Evolutionary conservation across 2,329 filamentous ascomycete genomes (phyloP), one percentile per base, ranked within the genome.

Genomic region (Aureobasidium sp.): DNA sequence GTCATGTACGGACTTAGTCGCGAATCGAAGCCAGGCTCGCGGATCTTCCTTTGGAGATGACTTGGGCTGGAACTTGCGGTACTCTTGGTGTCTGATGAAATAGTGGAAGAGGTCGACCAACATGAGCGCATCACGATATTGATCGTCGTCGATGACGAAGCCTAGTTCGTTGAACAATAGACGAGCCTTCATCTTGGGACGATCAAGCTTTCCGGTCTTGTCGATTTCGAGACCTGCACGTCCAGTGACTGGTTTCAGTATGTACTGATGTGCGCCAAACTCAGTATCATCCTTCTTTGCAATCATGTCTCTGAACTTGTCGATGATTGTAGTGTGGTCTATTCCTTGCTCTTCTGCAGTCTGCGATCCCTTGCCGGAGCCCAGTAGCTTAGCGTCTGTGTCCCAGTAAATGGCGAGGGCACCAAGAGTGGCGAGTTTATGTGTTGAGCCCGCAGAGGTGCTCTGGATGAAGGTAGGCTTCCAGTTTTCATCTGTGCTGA

Each of bases 41-140:
- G 94, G 93, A 68, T 97, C 90, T 73, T 97, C 90, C 71, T 91
- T 96, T 0, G 91, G 89, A 0, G 83, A 82, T 62, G 86, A 86
- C 71, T 95, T 94, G 4, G 94, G 94, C 68, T 96, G 91, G 62
- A 91, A 81, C 68, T 88, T 93, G 72, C 95, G 95, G 78, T 97
- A 97, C 73, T 99, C 93, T 73, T 97, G 94, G 67, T 99, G 94
- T 36, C 93, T 87, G 68, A 97, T 89, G 74, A 97, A 99, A 76
- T 96, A 97, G 74, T 99, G 94, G 78, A 99, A 99, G 3, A 97
- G 80, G 71, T 99, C 94, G 1, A 97, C 89, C 79, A 99, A 89
- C 94, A 99, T 99, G 62, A 99, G 78, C 5, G 88, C 91, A 76
- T 99, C 94, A 34, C 95, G 89, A 72, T 99, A 99, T 73, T 99